Evolutionary conservation across 1,284 basidiomycete genomes (phyloP), one percentile per base, ranked within the genome.

Genomic region (Malassezia psittaci): DNA sequence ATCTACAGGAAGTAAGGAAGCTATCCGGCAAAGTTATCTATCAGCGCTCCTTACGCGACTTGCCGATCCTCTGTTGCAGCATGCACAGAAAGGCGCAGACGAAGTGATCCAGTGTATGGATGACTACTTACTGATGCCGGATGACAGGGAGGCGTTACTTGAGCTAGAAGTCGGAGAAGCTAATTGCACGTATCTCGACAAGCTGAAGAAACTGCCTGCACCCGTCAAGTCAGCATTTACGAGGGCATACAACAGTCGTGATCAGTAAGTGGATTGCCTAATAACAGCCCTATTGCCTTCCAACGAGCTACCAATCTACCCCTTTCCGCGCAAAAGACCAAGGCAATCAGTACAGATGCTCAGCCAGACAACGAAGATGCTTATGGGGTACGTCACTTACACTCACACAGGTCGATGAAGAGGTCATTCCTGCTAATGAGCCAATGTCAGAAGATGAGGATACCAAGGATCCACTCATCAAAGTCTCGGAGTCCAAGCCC

Each of bases 61-160:
- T 48, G 83, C 93, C 34, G 78, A 81, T 59, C 93, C 93, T 0
- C 78, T 98, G 21, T 80, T 85, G 52, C 82, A 69, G 5, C 46
- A 74, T 5, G 73, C 86, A 7, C 76, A 40, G 3, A 59, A 60
- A 54, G 86, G 83, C 1, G 81, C 94, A 3, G 83, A 85, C 0
- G 83, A 85, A 1, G 83, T 91, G 21, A 96, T 98, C 55, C 79
- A 82, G 21, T 77, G 79, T 13, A 93, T 98, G 90, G 93, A 98
- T 75, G 85, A 87, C 45, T 98, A 98, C 76, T 96, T 83, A 76
- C 77, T 98, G 36, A 85, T 85, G 6, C 86, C 87, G 62, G 93
- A 96, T 37, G 93, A 98, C 70, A 93, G 91, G 87, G 94, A 98
- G 65, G 85, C 87, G 10, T 81, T 96, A 49, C 81, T 96, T 51